These are phyloP conservation scores for Fusarium mangiferae DNA, from an alignment of 2,329 filamentous ascomycete species.

Conservation along the genomic window DNA sequence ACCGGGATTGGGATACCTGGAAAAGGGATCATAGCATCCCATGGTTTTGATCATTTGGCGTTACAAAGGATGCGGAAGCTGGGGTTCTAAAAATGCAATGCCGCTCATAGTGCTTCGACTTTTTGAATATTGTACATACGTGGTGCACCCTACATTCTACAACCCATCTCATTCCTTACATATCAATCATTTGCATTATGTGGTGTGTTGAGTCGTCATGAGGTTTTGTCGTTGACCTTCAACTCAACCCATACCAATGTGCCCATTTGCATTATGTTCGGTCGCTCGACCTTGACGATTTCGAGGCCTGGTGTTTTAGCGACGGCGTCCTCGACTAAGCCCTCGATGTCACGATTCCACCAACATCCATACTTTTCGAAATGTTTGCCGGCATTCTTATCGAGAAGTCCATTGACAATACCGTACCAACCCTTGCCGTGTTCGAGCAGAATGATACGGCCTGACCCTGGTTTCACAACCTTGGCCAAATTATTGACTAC, in stretches of 20 bases:
- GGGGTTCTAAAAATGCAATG: slow-evolving; percentile 39
- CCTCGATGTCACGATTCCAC: slow-evolving; percentile 74
- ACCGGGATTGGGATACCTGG: slow-evolving; percentile 37
- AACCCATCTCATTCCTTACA: slow-evolving; percentile 34
- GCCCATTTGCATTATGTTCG: slow-evolving; percentile 63
- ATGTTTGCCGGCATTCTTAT: slow-evolving; percentile 64
- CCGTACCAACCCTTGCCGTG: slow-evolving; percentile 68
- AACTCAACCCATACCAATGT: slow-evolving; percentile 70
- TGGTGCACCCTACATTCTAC: slow-evolving; percentile 33
- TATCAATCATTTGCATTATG: background rate
- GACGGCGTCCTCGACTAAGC: slow-evolving; percentile 62
- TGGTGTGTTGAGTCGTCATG: slow-evolving; percentile 2
- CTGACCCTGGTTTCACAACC: slow-evolving; percentile 62
- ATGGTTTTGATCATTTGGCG: slow-evolving; percentile 34
- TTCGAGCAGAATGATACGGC: slow-evolving; percentile 70
- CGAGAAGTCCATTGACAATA: slow-evolving; percentile 65
- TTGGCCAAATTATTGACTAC: slow-evolving; percentile 65
- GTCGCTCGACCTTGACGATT: slow-evolving; percentile 64
- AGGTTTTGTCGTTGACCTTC: slow-evolving; percentile 49
- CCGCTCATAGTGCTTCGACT: slow-evolving; percentile 41
- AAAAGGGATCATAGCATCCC: slow-evolving; percentile 28
- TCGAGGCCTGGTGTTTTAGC: slow-evolving; percentile 63
- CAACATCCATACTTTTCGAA: slow-evolving; percentile 72
- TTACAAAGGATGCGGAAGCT: slow-evolving; percentile 28
- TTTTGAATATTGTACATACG: slow-evolving; percentile 44